Conservation (phyloP, 2,329 filamentous ascomycete genomes). For the Claviceps monticola region DNA sequence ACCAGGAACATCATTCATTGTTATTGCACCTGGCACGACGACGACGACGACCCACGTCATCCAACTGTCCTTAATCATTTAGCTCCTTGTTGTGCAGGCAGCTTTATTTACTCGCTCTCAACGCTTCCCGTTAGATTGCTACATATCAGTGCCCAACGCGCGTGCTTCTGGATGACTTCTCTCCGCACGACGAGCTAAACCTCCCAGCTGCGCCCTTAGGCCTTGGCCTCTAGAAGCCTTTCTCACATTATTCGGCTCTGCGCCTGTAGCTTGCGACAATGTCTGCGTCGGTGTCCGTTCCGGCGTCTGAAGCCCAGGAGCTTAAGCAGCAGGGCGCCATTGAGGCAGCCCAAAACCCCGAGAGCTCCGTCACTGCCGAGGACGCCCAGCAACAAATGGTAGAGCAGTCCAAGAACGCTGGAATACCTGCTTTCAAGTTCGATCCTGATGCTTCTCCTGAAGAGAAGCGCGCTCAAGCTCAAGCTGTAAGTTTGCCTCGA, state of each 20-base stretch:
- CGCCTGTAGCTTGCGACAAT: constrained; percentile 15
- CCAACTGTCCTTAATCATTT: too few relatives aligned
- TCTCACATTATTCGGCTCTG: not conserved
- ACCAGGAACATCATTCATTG: too few relatives aligned
- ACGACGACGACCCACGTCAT: too few relatives aligned
- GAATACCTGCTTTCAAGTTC: constrained; percentile 70
- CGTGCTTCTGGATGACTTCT: constrained; percentile 6
- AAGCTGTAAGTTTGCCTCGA: constrained; percentile 44
- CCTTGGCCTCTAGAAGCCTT: not conserved
- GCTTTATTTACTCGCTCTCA: too few relatives aligned
- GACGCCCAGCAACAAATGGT: constrained; percentile 63
- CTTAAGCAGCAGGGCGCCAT: constrained; percentile 70
- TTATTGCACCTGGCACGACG: too few relatives aligned
- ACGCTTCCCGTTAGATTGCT: too few relatives aligned
- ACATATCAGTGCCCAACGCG: constrained; percentile 2
- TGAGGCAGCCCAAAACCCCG: constrained; percentile 60
- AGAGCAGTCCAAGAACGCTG: constrained; percentile 64
- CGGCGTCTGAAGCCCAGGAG: constrained; percentile 33
- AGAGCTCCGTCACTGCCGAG: constrained; percentile 52
- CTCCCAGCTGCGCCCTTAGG: constrained; percentile 5
- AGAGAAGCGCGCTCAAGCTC: constrained; percentile 69
- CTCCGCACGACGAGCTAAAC: not conserved
- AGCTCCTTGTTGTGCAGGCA: too few relatives aligned
- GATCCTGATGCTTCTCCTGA: constrained; percentile 72
- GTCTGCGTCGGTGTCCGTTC: constrained; percentile 12